Base-by-base conservation (phyloP, 169 alveolate species). In the Eimeria zaria region DNA sequence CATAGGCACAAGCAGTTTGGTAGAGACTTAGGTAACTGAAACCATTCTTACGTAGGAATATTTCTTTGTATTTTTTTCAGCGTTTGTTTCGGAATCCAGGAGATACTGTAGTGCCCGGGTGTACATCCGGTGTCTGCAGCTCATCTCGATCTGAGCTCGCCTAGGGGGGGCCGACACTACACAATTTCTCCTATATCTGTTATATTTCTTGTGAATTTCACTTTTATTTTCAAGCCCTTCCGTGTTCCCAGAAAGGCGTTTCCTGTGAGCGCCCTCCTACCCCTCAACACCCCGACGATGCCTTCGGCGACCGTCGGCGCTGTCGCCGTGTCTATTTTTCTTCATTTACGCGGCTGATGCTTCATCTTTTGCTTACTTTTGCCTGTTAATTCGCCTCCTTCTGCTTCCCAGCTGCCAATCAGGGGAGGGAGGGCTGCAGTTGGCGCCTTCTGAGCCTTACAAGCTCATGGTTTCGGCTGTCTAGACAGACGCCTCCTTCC, bases 261-360 rank as follows among this genome's bases (percentile, higher is more conserved):
- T 64, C 74, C 74, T 64, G 74, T 24, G 74, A 1, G 41, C 41
- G 60, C 69, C 18, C 22, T 41, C 51, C 87, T 11, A 24, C 69
- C 55, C 20, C 9, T 69, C 53, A 24, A 9, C 33, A 3, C 58
- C 67, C 89, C 36, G 89, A 51, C 60, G 67, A 78, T 78, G 89
- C 69, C 89, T 44, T 78, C 89, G 36, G 89, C n/a, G n/a, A 16
- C 41, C 62, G 89, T 78, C 89, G 89, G 89, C 89, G 69, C 89
- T 18, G 55, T 46, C 89, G 62, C 69, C 44, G 48, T 33, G 64
- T 24, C 24, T 69, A 78, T 51, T 46, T 46, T 11, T 24, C 69
- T 18, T 48, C 55, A 41, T 44, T 22, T 74, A 0, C 16, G 74
- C 8, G 44, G 41, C 74, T 64, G 74, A 64, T 27, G 74, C 41